phyloP scores from a whole-genome alignment of 495 filamentous ascomycete species.

The Penicillium canariense region DNA sequence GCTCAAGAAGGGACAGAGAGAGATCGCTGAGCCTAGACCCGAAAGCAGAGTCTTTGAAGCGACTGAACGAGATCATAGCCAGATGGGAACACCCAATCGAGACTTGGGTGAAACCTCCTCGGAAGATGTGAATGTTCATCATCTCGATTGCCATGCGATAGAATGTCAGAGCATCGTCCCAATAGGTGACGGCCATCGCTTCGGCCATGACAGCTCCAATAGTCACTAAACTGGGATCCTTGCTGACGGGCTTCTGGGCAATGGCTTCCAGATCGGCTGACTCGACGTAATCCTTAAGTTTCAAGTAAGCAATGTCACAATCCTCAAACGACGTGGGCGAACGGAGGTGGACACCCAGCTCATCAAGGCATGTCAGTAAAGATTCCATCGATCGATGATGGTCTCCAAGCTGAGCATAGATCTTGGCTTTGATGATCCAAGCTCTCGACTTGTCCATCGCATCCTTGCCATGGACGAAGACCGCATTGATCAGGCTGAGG shows the following conservation, averaged over 20 bases:
- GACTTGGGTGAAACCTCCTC: slow-evolving; percentile 67
- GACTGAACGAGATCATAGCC: slow-evolving; percentile 66
- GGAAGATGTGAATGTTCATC: slow-evolving; percentile 63
- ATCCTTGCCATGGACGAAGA: slow-evolving; percentile 63
- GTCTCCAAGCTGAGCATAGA: slow-evolving; percentile 71
- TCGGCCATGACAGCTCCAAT: slow-evolving; percentile 75
- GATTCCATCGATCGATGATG: slow-evolving; percentile 63
- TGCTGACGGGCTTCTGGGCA: slow-evolving; percentile 47
- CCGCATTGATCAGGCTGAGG: slow-evolving; percentile 57
- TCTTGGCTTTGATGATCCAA: slow-evolving; percentile 73
- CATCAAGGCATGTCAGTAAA: slow-evolving; percentile 63
- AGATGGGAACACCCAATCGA: slow-evolving; percentile 75
- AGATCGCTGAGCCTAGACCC: slow-evolving; percentile 62
- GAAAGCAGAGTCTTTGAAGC: slow-evolving; percentile 71
- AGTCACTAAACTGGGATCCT: slow-evolving; percentile 57
- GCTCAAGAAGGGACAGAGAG: slow-evolving; percentile 64
- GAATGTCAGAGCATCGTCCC: slow-evolving; percentile 72
- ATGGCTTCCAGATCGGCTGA: slow-evolving; percentile 55
- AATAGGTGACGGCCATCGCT: slow-evolving; percentile 76
- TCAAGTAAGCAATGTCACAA: slow-evolving; percentile 69
- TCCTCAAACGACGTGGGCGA: slow-evolving; percentile 65
- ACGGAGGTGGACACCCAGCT: slow-evolving; percentile 64
- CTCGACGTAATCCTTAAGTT: slow-evolving; percentile 57
- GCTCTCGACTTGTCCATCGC: slow-evolving; percentile 73
- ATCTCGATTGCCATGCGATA: slow-evolving; percentile 73